phyloP scores from a whole-genome alignment of 1,284 basidiomycete genomes.

The Austroboletus niveus region DNA sequence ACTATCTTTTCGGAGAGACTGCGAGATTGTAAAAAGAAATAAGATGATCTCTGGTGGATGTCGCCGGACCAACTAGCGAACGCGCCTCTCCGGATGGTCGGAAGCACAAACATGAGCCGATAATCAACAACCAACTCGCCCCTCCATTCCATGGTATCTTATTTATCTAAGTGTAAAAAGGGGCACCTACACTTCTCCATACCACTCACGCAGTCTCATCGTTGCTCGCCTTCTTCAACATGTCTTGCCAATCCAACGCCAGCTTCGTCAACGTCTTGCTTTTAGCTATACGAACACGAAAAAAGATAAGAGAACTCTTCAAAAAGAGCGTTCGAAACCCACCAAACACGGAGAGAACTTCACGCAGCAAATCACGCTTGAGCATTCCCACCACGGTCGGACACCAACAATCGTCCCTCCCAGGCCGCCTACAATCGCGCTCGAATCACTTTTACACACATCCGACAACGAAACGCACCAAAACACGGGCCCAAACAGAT shows the following conservation, averaged over 20 bases:
- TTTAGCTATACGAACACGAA: conserved; percentile 43
- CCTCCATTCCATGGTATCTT: too few relatives aligned
- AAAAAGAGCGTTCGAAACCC: conserved; percentile 19
- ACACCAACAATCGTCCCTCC: conserved; percentile 62
- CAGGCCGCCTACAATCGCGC: conserved; percentile 57
- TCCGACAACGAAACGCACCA: conserved; percentile 49
- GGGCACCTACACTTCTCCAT: too few relatives aligned
- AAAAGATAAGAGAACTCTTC: conserved; percentile 4
- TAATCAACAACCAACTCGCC: too few relatives aligned
- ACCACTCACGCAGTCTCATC: conserved; percentile 38
- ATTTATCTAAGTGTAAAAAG: too few relatives aligned
- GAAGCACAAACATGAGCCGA: neutral
- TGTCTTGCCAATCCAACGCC: conserved; percentile 77
- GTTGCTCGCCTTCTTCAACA: conserved; percentile 57
- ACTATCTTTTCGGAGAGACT: neutral
- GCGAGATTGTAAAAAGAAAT: neutral
- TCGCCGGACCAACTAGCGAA: neutral
- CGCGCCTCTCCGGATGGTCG: too few relatives aligned
- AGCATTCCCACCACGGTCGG: conserved; percentile 64
- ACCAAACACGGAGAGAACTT: conserved; percentile 79
- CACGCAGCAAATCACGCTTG: conserved; percentile 79
- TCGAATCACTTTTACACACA: neutral
- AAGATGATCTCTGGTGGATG: neutral
- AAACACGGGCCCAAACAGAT: conserved; percentile 85
- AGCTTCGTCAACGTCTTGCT: conserved; percentile 72